Base-by-base conservation (phyloP, 2,329 filamentous ascomycete genomes). In the Aaosphaeria arxii region DNA sequence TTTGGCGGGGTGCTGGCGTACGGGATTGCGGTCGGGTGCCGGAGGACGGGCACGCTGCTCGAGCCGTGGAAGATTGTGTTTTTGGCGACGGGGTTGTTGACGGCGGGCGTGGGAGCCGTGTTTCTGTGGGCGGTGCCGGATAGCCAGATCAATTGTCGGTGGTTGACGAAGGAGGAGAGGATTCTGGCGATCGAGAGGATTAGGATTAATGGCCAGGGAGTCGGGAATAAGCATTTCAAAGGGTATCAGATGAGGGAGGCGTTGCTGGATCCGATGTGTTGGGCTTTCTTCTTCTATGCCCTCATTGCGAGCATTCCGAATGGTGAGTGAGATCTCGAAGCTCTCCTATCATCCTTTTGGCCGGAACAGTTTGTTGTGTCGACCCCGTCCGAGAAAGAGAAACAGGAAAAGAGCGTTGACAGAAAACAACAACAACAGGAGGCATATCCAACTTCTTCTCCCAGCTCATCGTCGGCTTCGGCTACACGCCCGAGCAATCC, bases 191-290 rank as follows among this genome's bases (percentile, higher is more conserved):
- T 91, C 29, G 88, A 89, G 53, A 78, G 88, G 0, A 81, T 92
- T 5, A 77, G 87, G 0, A 77, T 83, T 24, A 92, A 92, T 57
- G 83, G 89, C 63, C 88, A 88, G 50, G 88, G 88, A 0, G 84
- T 88, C 11, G 86, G 85, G 1, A 87, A 83, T 51, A 83, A 84
- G 54, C 78, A 87, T 52, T 88, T 86, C 69, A 87, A 87, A 53
- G 75, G 78, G 71, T 77, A 80, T 24, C 89, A 94, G 53, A 73
- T 87, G 1, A 74, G 79, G 11, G 81, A 85, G 55, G 79, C 81
- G 0, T 58, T 85, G 5, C 48, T 72, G 4, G 82, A 85, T 53
- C 81, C 81, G 0, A 69, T 83, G 65, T 78, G 79, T 1, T 84
- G 82, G 82, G 78, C 79, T 0, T 82, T 84, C 60, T 76, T 80